A percentile compares a stretch with the other conserved stretches of the same genome.
Evolutionary conservation across 2,329 filamentous ascomycete species (phyloP).

Genomic region (Xylaria sp.): DNA sequence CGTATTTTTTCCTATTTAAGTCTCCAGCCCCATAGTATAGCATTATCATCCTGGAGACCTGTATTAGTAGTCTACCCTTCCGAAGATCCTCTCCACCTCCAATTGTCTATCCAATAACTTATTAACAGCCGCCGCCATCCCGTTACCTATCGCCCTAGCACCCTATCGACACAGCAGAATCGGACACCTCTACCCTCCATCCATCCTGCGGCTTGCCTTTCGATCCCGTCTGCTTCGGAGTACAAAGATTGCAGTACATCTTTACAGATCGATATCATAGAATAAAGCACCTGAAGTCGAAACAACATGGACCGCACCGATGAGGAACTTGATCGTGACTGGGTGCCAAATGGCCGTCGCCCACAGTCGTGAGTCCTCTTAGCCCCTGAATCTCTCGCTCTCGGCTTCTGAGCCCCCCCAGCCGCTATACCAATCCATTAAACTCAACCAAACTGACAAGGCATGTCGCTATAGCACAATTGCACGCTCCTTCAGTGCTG

Average conservation of each 20-base stretch:
- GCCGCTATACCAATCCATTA: background rate
- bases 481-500: slow-evolving; percentile 85
- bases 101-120: slow-evolving; percentile 32
- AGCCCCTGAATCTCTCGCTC: slow-evolving; percentile 37
- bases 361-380: slow-evolving; percentile 80
- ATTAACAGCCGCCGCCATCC: slow-evolving; percentile 36
- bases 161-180: slow-evolving; percentile 33
- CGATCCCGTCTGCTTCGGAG: slow-evolving; percentile 10
- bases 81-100: slow-evolving; percentile 36
- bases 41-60: no score
- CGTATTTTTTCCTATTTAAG: no score
- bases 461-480: slow-evolving; percentile 71
- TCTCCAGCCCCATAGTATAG: no score
- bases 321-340: slow-evolving; percentile 78
- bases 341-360: slow-evolving; percentile 80
- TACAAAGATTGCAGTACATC: slow-evolving; percentile 1
- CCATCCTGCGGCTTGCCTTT: slow-evolving; percentile 18
- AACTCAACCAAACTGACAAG: slow-evolving; percentile 37
- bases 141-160: slow-evolving; percentile 33
- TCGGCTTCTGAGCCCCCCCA: background rate
- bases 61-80: slow-evolving; percentile 20
- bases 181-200: slow-evolving; percentile 25
- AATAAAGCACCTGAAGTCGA: background rate
- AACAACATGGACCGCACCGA: slow-evolving; percentile 61
- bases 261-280: background rate